A percentile compares a stretch with the other conserved stretches of the same genome.
phyloP scores from a whole-genome alignment of 2,329 filamentous ascomycete species.

The Aspergillus fumigatiaffinis region DNA sequence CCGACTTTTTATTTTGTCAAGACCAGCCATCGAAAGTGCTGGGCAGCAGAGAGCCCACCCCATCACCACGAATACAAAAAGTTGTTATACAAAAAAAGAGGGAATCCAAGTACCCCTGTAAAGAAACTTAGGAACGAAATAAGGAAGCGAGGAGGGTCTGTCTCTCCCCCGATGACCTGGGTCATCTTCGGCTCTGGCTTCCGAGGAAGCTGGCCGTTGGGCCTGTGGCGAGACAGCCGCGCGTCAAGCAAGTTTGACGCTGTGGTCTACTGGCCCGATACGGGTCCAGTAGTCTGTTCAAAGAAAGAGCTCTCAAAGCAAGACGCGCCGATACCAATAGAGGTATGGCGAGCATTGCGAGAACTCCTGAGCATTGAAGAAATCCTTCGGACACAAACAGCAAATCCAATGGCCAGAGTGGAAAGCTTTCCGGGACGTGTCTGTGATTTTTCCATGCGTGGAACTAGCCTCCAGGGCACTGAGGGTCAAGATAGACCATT shows the following conservation, averaged over 20 bases:
- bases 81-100: background rate
- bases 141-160: background rate
- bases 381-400: conserved; percentile 1
- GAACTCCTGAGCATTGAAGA: background rate
- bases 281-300: background rate
- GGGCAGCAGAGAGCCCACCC: background rate
- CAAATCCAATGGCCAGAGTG: conserved; percentile 4
- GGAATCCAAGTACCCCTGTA: background rate
- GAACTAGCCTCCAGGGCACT: conserved; percentile 1
- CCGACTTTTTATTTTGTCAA: background rate
- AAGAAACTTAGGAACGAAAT: background rate
- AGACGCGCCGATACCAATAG: background rate
- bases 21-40: background rate
- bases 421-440: conserved; percentile 7
- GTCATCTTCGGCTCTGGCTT: background rate
- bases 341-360: background rate
- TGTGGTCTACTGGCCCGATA: background rate
- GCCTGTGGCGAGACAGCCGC: background rate
- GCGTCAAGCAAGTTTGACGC: background rate
- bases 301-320: background rate
- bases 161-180: background rate
- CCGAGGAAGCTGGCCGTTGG: background rate
- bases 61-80: background rate
- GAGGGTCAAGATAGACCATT: background rate
- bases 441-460: conserved; percentile 7